Evolutionary conservation across 2,329 filamentous ascomycete species (phyloP).

Genomic region (Ilyonectria robusta): DNA sequence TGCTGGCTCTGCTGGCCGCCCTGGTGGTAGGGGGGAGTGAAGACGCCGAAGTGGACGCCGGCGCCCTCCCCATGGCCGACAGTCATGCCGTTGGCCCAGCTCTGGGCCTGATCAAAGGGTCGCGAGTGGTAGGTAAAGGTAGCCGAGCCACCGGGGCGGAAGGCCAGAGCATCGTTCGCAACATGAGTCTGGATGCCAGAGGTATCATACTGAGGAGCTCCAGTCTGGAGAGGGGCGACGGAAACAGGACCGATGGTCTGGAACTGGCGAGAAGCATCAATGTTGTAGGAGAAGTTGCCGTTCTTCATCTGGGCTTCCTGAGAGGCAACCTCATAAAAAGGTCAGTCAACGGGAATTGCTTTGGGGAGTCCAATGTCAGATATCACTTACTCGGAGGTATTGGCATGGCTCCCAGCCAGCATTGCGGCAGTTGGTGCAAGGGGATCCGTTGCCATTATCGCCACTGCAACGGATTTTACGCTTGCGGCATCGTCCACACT

Average conservation of each 20-base stretch:
- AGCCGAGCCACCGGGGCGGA: constrained; percentile 38
- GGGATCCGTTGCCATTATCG: constrained; percentile 80
- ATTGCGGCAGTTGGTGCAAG: constrained; percentile 87
- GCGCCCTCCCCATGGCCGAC: constrained; percentile 39
- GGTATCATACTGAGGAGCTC: constrained; percentile 39
- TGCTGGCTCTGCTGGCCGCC: constrained; percentile 26
- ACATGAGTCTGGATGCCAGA: constrained; percentile 21
- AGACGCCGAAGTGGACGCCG: constrained; percentile 44
- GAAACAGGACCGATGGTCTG: constrained; percentile 45
- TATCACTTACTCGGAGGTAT: constrained; percentile 79
- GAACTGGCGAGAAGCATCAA: constrained; percentile 51
- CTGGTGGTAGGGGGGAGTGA: constrained; percentile 37
- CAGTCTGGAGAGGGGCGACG: constrained; percentile 29
- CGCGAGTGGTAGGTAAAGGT: constrained; percentile 45
- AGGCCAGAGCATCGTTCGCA: constrained; percentile 32
- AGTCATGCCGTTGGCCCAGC: constrained; percentile 45
- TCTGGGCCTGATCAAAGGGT: constrained; percentile 43
- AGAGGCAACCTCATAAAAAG: constrained; percentile 49
- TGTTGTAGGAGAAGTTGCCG: constrained; percentile 47
- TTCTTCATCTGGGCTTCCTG: constrained; percentile 49
- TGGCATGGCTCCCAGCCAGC: constrained; percentile 80
- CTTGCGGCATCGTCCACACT: constrained; percentile 93
- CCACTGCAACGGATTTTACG: constrained; percentile 97
- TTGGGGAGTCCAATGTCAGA: background rate
- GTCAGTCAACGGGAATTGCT: background rate